Base-by-base conservation (phyloP, 257 asterid genomes). In the Prunella vulgaris region DNA sequence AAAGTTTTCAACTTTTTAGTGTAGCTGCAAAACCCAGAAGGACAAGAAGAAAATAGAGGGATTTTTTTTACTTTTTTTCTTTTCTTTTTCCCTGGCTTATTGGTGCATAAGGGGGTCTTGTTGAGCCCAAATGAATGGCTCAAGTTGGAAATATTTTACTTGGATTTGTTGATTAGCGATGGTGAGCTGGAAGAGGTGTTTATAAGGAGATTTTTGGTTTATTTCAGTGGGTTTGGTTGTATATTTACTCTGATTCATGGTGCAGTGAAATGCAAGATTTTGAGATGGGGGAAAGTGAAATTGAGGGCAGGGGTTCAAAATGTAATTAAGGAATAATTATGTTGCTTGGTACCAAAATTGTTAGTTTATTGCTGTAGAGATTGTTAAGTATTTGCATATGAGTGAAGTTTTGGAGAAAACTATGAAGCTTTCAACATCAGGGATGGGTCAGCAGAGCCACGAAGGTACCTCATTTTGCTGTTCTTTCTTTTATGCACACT, bases 361-460 rank as follows among this genome's bases (percentile, higher is more conserved):
- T 44, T 57, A 66, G 68, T 76, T 27, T 70, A 30, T 67, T 32
- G 52, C 61, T 6, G 27, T 49, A 70, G 62, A 35, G 42, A 30
- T 38, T 65, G 60, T 44, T 65, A 38, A 33, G 40, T 65, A 13
- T 60, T 53, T 68, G 32, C 53, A 4, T 40, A 22, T 18, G 73
- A 74, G 76, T 64, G 68, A 66, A 57, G 65, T 40, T 52, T 66
- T 14, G 70, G 74, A 62, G 72, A 67, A 71, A 59, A 76, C 64
- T 68, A 78, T 76, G 84, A 82, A 82, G 72, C 81, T 79, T 73
- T 82, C 86, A 78, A 73, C 86, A 72, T 76, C 86, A 76, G 86
- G 81, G 71, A 69, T 78, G 84, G 75, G 81, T 73, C 84, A 82
- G 77, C 84, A 73, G 68, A 64, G 77, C 62, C 82, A 72, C 62